phyloP scores from a whole-genome alignment of 139 green algal genomes.

The Asterochloris erici region DNA sequence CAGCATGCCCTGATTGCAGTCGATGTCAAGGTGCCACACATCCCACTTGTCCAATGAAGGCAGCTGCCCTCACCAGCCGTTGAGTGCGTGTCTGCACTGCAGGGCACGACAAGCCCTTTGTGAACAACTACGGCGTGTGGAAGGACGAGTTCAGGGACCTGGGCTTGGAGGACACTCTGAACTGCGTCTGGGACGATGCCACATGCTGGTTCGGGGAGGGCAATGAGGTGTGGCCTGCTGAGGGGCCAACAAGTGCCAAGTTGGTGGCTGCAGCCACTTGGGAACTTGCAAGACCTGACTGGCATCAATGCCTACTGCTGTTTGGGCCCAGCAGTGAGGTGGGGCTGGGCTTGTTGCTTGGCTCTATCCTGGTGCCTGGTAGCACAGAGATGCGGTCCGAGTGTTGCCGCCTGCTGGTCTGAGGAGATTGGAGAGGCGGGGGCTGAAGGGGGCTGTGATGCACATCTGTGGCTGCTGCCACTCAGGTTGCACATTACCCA shows the following conservation, averaged over 20 bases:
- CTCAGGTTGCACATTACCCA: too few relatives aligned
- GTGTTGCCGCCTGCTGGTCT: too few relatives aligned
- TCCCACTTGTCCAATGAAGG: background rate
- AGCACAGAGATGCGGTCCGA: too few relatives aligned
- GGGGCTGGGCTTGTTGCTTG: too few relatives aligned
- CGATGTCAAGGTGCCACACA: background rate
- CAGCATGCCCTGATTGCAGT: too few relatives aligned
- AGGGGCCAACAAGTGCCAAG: too few relatives aligned
- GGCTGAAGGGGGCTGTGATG: too few relatives aligned
- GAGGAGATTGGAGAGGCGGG: too few relatives aligned
- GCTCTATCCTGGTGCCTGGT: too few relatives aligned
- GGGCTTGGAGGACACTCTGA: constrained; percentile 62
- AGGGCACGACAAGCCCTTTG: constrained; percentile 76
- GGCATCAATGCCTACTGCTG: background rate
- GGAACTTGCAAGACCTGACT: background rate
- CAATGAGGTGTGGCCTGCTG: constrained; percentile 4
- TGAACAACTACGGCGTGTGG: constrained; percentile 96
- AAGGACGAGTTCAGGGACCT: constrained; percentile 74
- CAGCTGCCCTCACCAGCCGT: background rate
- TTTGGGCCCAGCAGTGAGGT: too few relatives aligned
- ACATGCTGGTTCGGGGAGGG: constrained; percentile 66
- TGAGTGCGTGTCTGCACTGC: background rate
- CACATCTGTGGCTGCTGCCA: too few relatives aligned
- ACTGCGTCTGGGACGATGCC: constrained; percentile 52
- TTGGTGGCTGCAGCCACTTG: too few relatives aligned